Conservation (phyloP, 2,329 filamentous ascomycete genomes). For the Pseudogymnoascus sp. region DNA sequence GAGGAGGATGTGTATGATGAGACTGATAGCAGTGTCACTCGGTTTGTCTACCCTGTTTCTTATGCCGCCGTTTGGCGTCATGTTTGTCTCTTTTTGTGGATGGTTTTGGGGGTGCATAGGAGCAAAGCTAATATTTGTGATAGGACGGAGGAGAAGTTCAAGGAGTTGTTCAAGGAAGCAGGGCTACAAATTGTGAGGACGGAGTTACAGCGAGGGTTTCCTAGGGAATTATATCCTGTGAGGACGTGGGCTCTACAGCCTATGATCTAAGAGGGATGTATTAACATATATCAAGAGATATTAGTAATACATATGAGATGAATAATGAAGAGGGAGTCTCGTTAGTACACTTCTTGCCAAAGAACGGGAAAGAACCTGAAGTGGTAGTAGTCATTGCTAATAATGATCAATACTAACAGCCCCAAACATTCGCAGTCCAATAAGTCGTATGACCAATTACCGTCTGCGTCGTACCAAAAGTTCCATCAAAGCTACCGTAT, state of each 20-base stretch:
- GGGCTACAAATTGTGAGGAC: constrained; percentile 61
- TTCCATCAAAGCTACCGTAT: neutral
- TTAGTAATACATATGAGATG: neutral
- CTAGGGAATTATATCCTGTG: constrained; percentile 59
- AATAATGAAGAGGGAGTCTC: neutral
- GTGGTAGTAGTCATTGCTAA: neutral
- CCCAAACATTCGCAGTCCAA: neutral
- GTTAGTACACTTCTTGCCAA: neutral
- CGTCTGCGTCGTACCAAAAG: neutral
- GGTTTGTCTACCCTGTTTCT: neutral
- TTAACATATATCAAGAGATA: neutral
- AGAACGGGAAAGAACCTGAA: neutral
- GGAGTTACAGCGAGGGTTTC: constrained; percentile 67
- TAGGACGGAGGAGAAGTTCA: constrained; percentile 67
- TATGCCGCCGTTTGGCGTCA: constrained; percentile 35
- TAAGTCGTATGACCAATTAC: neutral
- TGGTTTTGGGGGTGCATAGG: constrained; percentile 6
- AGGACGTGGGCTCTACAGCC: constrained; percentile 64
- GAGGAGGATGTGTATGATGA: constrained; percentile 67
- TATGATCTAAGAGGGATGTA: neutral
- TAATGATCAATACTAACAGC: neutral
- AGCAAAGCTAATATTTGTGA: constrained; percentile 11
- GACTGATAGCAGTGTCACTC: constrained; percentile 68
- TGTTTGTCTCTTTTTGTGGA: neutral
- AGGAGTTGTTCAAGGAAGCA: constrained; percentile 60